Evolutionary conservation across 2,329 filamentous ascomycete species (phyloP), one percentile per base, ranked within the genome.

Genomic region (Diaporthe australafricana): DNA sequence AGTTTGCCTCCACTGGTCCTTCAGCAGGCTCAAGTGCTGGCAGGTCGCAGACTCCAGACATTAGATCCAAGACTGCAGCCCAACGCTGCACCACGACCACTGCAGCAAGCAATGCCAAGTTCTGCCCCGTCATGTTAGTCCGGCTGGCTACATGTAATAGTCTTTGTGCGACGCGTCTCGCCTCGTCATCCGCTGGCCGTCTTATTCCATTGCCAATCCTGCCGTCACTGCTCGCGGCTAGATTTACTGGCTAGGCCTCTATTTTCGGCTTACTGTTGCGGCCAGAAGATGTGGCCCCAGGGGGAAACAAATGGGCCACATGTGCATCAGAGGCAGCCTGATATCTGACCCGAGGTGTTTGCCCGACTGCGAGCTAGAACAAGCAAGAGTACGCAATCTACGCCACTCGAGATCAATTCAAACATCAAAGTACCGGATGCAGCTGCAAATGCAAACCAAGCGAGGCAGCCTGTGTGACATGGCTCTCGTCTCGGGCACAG

Each of bases 91-190:
- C 27, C 22, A 32, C 27, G 17, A 45, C 66, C 27, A 14, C 12
- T 52, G 50, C 40, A 48, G 45, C 17, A 27, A 38, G 25, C 27
- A 38, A 55, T 35, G 47, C 63, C 63, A 53, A 53, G 63, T 11
- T 22, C 32, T 30, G 11, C n/a, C 20, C 27, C 9, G 48, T 20
- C 47, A 42, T 30, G 40, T 40, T 20, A 22, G 17, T 22, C 27
- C 50, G 38, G 22, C 47, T 55, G 25, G 20, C 14, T 35, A 35
- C 9, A 35, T 35, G 32, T 9, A 35, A 9, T 63, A 63, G 57
- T 20, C 40, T 60, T 8, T 27, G 52, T 57, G 38, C 70, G 50
- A 71, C 70, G 70, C 70, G 66, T 68, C 70, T 42, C 5, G 62
- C 70, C 62, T 71, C 70, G 62, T 71, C 70, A 71, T 55, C 52